A percentile compares a stretch with the other conserved stretches of the same genome.
These are phyloP conservation scores for Saksenaea oblongispora DNA, from an alignment of 371 early-diverging fungal species.

Conservation along the genomic window DNA sequence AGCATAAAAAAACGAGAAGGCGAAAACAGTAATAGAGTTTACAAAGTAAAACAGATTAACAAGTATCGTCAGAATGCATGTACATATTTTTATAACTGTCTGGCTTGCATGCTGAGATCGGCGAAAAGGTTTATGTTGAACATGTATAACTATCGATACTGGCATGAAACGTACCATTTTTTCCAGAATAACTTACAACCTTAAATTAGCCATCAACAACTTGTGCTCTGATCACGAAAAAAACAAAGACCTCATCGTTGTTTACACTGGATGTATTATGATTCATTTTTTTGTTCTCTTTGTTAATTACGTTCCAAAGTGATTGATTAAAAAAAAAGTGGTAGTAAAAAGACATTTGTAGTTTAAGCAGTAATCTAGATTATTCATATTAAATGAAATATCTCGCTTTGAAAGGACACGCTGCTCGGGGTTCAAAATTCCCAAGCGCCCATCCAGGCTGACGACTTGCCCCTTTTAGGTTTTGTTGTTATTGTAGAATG, in stretches of 20 bases:
- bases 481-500: not conserved
- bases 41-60: not conserved
- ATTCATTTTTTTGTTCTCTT: not conserved
- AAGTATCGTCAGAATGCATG: not conserved
- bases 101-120: not conserved
- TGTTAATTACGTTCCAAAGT: not conserved
- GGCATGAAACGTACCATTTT: conserved; percentile 2
- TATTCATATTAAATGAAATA: not conserved
- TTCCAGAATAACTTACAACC: not conserved
- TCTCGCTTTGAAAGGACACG: not conserved
- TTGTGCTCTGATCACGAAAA: not conserved
- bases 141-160: not conserved
- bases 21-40: not conserved
- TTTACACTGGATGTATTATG: not conserved
- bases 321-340: not conserved
- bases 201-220: conserved; percentile 3
- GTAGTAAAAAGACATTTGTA: not conserved
- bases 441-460: conserved; percentile 4
- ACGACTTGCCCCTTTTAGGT: conserved; percentile 3
- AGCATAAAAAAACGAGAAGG: not conserved
- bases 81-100: not conserved
- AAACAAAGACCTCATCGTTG: not conserved
- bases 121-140: not conserved
- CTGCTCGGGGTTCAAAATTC: not conserved
- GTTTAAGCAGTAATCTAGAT: not conserved